Conservation (phyloP, 2,329 filamentous ascomycete genomes). For the Fragosphaeria purpurea region DNA sequence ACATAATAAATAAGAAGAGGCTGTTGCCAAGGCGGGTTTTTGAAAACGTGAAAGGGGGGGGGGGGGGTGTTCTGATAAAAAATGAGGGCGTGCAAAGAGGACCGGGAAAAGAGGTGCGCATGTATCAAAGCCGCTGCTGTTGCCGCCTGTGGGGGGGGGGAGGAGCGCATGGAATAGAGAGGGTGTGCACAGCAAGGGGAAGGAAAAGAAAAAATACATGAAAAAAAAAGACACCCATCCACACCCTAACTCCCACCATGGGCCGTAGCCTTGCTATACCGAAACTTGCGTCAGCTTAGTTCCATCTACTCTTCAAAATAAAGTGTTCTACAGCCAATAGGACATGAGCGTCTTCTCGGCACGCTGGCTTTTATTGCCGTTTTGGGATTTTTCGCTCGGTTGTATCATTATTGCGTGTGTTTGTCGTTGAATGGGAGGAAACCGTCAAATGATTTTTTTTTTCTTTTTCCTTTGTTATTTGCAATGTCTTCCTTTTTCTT, state of each 20-base stretch:
- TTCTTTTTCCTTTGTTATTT: no score
- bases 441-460: no score
- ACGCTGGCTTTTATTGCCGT: constrained; percentile 1
- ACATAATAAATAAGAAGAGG: not conserved
- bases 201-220: no score
- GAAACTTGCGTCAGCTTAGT: constrained; percentile 11
- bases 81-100: not conserved
- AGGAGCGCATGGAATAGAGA: constrained; percentile 2
- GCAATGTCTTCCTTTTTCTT: no score
- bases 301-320: not conserved
- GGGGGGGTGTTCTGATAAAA: not conserved
- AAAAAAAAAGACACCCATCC: not conserved
- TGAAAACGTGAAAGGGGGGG: not conserved
- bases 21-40: constrained; percentile 2
- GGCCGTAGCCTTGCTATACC: constrained; percentile 3
- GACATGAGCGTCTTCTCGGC: not conserved
- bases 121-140: constrained; percentile 5
- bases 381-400: not conserved
- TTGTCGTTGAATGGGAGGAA: no score
- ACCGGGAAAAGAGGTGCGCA: not conserved
- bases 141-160: not conserved
- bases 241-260: not conserved
- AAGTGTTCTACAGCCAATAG: constrained; percentile 5
- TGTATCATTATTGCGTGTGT: no score
- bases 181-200: no score